These are phyloP conservation scores for Botryotinia globosa DNA, from an alignment of 2,329 filamentous ascomycete species.

Conservation along the genomic window DNA sequence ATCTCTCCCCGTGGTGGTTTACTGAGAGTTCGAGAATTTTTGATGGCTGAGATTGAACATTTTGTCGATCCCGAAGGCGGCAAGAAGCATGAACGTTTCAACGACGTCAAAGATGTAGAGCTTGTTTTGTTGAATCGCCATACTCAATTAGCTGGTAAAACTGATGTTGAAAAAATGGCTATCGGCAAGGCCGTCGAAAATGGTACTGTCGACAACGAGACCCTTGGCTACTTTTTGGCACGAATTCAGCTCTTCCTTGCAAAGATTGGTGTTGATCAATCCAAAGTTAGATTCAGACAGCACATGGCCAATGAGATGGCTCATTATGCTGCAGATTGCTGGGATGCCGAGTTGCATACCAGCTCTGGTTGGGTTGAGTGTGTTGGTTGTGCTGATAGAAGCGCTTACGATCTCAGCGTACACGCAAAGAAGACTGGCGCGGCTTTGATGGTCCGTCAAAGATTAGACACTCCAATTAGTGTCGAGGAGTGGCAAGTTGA, in stretches of 20 bases:
- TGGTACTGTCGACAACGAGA: slow-evolving; percentile 92
- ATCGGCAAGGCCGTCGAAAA: slow-evolving; percentile 84
- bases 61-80: slow-evolving; percentile 92
- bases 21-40: slow-evolving; percentile 89
- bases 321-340: slow-evolving; percentile 95
- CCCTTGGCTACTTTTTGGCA: slow-evolving; percentile 93
- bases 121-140: slow-evolving; percentile 80
- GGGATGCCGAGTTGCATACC: slow-evolving; percentile 91
- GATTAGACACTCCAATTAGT: slow-evolving; percentile 70
- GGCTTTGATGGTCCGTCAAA: slow-evolving; percentile 80
- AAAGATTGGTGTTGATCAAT: slow-evolving; percentile 81
- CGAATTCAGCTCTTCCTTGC: slow-evolving; percentile 88
- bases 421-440: slow-evolving; percentile 91
- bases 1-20: slow-evolving; percentile 92
- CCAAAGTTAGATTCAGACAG: slow-evolving; percentile 92
- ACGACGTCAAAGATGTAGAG: slow-evolving; percentile 79
- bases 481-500: slow-evolving; percentile 87
- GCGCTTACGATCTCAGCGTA: slow-evolving; percentile 88
- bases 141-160: slow-evolving; percentile 84
- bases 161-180: slow-evolving; percentile 65
- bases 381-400: slow-evolving; percentile 93
- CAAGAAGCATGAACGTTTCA: slow-evolving; percentile 90
- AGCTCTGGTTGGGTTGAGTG: slow-evolving; percentile 98
- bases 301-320: slow-evolving; percentile 92
- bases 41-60: slow-evolving; percentile 99